Evolutionary conservation across 1,139 yeast genomes (phyloP).

Genomic region (Kluyveromyces sp.): DNA sequence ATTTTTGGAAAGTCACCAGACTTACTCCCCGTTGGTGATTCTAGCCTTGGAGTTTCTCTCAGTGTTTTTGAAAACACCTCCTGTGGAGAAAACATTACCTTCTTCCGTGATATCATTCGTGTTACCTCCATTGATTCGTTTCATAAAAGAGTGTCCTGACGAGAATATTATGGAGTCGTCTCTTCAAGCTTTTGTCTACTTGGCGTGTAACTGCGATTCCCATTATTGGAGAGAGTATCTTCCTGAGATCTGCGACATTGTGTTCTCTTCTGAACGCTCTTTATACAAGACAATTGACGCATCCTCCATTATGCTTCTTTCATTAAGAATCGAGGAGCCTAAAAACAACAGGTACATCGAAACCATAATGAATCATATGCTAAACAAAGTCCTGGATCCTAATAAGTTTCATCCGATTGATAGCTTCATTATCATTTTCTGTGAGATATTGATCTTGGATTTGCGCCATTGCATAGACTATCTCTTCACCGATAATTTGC

Average conservation of each 20-base stretch:
- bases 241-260: background rate
- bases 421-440: slow-evolving; percentile 68
- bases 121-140: slow-evolving; percentile 41
- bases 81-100: slow-evolving; percentile 24
- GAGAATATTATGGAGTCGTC: slow-evolving; percentile 74
- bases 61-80: slow-evolving; percentile 28
- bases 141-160: slow-evolving; percentile 56
- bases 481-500: slow-evolving; percentile 40
- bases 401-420: slow-evolving; percentile 68
- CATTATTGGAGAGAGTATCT: background rate
- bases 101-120: slow-evolving; percentile 44
- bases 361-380: slow-evolving; percentile 61
- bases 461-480: slow-evolving; percentile 57
- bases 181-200: slow-evolving; percentile 62
- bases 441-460: slow-evolving; percentile 58
- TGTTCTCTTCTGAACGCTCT: slow-evolving; percentile 1
- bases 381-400: slow-evolving; percentile 56
- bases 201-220: slow-evolving; percentile 43
- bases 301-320: slow-evolving; percentile 1
- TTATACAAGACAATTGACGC: slow-evolving; percentile 1
- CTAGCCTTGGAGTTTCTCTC: slow-evolving; percentile 63
- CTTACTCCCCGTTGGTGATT: slow-evolving; percentile 53
- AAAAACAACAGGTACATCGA: background rate
- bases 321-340: background rate
- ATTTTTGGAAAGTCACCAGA: slow-evolving; percentile 16